A percentile compares a stretch with the other conserved stretches of the same genome.
These are phyloP conservation scores for Colletotrichum liriopes DNA, from an alignment of 2,329 filamentous ascomycete genomes.

Conservation along the genomic window DNA sequence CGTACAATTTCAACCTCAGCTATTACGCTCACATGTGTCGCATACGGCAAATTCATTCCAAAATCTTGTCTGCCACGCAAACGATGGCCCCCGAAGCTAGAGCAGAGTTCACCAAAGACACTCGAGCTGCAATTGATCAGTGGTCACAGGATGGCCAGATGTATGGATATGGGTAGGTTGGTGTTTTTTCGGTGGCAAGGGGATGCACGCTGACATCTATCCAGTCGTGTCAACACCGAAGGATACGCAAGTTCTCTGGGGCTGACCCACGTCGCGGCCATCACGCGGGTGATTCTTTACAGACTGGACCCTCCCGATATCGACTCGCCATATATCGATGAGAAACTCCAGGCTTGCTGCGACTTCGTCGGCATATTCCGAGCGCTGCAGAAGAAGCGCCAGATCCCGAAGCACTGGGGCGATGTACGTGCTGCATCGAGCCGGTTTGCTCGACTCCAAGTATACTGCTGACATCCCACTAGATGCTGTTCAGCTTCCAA, in stretches of 20 bases:
- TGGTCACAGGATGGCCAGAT: too few relatives aligned
- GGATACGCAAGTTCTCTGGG: conserved; percentile 13
- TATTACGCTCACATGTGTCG: conserved; percentile 11
- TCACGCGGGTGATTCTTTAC: conserved; percentile 14
- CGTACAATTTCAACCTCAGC: conserved; percentile 4
- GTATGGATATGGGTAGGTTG: too few relatives aligned
- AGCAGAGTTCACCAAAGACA: background rate
- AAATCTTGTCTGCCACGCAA: conserved; percentile 3
- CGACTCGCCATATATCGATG: conserved; percentile 7
- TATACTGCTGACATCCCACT: background rate
- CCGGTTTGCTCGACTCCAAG: background rate
- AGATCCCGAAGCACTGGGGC: conserved; percentile 22
- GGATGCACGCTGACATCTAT: background rate
- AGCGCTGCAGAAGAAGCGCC: conserved; percentile 20
- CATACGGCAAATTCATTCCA: conserved; percentile 12
- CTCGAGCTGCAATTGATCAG: too few relatives aligned
- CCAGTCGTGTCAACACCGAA: conserved; percentile 12
- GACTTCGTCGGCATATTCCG: background rate
- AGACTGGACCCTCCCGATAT: background rate
- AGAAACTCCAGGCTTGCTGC: conserved; percentile 10
- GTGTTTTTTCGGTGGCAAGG: too few relatives aligned
- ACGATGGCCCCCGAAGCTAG: background rate
- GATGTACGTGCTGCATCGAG: conserved; percentile 11
- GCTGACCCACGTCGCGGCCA: conserved; percentile 6
- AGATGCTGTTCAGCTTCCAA: conserved; percentile 10